phyloP scores from a whole-genome alignment of 768 basidiomycete species.

The Ephemerocybe angulata region DNA sequence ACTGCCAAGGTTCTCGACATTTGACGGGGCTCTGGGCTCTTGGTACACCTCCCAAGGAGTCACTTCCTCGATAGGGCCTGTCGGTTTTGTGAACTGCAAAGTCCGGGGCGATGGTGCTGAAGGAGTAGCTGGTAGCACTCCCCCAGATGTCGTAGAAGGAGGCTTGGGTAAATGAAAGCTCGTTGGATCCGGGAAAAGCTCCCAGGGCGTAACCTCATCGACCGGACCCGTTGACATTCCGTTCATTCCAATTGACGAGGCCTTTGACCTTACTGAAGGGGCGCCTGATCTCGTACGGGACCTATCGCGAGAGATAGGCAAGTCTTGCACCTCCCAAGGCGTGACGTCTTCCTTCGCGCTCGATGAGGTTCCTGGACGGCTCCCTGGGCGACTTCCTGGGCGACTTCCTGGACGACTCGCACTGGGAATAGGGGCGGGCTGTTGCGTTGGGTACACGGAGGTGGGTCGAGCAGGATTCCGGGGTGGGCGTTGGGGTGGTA shows the following conservation, averaged over 20 bases:
- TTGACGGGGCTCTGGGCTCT: too few species aligned
- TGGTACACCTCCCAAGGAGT: too few species aligned
- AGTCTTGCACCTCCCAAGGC: constrained; percentile 12
- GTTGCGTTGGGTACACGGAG: constrained; percentile 3
- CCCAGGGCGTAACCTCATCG: constrained; percentile 32
- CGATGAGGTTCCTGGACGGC: constrained; percentile 24
- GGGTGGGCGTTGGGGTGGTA: constrained; percentile 28
- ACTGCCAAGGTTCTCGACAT: too few species aligned
- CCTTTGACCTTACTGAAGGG: constrained; percentile 14
- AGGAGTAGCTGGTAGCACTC: too few species aligned
- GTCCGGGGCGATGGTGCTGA: too few species aligned
- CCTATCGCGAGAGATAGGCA: neutral
- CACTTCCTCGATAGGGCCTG: too few species aligned
- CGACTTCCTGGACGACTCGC: too few species aligned
- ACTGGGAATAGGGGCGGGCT: constrained; percentile 7
- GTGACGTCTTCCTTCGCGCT: constrained; percentile 16
- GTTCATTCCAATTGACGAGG: constrained; percentile 12
- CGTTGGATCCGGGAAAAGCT: constrained; percentile 16
- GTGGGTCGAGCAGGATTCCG: constrained; percentile 29
- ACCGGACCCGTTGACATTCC: constrained; percentile 20
- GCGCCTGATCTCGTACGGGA: constrained; percentile 7
- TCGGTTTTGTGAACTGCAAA: too few species aligned
- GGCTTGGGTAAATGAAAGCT: too few species aligned
- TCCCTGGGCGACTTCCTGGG: too few species aligned
- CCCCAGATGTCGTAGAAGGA: too few species aligned